Conservation (phyloP, 805 yeast genomes). For the Candida mattraensis region DNA sequence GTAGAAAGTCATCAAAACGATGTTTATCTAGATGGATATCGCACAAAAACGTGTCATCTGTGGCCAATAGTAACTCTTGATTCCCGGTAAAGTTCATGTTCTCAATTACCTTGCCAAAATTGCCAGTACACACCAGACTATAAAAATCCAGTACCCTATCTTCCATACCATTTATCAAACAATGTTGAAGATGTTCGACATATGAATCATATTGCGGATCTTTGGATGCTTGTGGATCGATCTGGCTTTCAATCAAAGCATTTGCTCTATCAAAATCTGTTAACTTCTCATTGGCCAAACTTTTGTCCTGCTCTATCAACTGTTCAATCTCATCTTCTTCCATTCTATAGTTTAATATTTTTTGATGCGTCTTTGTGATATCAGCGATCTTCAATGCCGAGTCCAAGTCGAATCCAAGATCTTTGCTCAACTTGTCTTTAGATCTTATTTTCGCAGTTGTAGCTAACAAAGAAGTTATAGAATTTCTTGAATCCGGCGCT, state of each 20-base stretch:
- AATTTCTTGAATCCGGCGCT: background rate
- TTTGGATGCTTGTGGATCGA: slow-evolving; percentile 5
- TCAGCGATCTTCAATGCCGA: slow-evolving; percentile 13
- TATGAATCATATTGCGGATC: slow-evolving; percentile 13
- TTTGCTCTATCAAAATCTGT: slow-evolving; percentile 9
- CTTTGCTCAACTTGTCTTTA: slow-evolving; percentile 14
- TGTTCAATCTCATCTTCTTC: slow-evolving; percentile 22
- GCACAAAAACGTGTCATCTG: slow-evolving; percentile 1
- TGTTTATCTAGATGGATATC: slow-evolving; percentile 2
- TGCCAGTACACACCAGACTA: slow-evolving; percentile 12
- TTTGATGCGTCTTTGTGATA: slow-evolving; percentile 12
- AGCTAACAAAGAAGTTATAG: slow-evolving; percentile 9
- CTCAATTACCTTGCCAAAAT: slow-evolving; percentile 1
- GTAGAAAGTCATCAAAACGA: slow-evolving; percentile 5
- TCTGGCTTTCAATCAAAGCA: slow-evolving; percentile 5
- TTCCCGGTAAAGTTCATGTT: slow-evolving; percentile 1
- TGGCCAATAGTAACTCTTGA: slow-evolving; percentile 5
- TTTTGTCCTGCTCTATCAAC: slow-evolving; percentile 13
- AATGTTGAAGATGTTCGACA: slow-evolving; percentile 11
- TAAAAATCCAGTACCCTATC: slow-evolving; percentile 17
- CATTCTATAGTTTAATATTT: slow-evolving; percentile 10
- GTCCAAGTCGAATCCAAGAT: slow-evolving; percentile 21
- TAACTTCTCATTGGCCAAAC: slow-evolving; percentile 5
- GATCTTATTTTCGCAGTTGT: slow-evolving; percentile 6
- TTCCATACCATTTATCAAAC: slow-evolving; percentile 9